Percentiles rank a stretch among this genome's conserved stretches.
Evolutionary conservation across 2,329 filamentous ascomycete species (phyloP).

Genomic region (Cladorrhinum sp.): DNA sequence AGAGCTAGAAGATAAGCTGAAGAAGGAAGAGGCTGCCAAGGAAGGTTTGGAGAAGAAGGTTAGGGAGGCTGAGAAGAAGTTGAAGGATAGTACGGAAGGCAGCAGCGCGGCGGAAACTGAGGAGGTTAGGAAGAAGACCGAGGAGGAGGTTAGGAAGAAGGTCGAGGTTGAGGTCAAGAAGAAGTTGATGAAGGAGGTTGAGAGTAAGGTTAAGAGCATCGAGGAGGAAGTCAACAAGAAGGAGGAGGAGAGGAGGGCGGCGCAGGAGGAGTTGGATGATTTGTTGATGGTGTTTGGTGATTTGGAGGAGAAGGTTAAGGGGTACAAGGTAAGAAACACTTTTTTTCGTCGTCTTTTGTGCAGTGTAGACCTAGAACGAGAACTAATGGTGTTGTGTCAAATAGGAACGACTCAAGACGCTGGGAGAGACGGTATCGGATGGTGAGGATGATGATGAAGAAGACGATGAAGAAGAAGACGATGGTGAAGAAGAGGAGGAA

Average conservation of each 20-base stretch:
- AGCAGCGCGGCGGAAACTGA: constrained; percentile 29
- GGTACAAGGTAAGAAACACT: constrained; percentile 63
- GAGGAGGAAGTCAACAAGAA: constrained; percentile 44
- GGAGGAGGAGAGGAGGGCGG: constrained; percentile 59
- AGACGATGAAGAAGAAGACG: constrained; percentile 36
- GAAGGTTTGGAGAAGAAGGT: constrained; percentile 35
- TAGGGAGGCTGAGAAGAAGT: constrained; percentile 33
- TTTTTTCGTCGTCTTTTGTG: neutral
- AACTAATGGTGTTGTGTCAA: constrained; percentile 20
- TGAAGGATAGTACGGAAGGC: constrained; percentile 31
- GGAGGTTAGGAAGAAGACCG: constrained; percentile 19
- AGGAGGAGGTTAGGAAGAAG: constrained; percentile 24
- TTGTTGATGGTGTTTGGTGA: constrained; percentile 78
- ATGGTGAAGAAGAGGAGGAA: neutral
- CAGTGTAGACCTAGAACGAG: neutral
- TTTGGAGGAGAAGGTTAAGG: constrained; percentile 70
- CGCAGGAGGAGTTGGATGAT: constrained; percentile 75
- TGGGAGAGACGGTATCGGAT: constrained; percentile 72
- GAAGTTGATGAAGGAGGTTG: constrained; percentile 11
- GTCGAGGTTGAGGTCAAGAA: constrained; percentile 25
- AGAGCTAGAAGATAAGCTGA: constrained; percentile 33
- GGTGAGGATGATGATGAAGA: constrained; percentile 66
- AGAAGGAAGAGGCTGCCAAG: constrained; percentile 10
- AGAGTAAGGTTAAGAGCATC: constrained; percentile 15
- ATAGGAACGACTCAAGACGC: constrained; percentile 58